These are phyloP conservation scores for Cyclotella cryptica DNA, from an alignment of 108 stramenopile species.

Conservation along the genomic window DNA sequence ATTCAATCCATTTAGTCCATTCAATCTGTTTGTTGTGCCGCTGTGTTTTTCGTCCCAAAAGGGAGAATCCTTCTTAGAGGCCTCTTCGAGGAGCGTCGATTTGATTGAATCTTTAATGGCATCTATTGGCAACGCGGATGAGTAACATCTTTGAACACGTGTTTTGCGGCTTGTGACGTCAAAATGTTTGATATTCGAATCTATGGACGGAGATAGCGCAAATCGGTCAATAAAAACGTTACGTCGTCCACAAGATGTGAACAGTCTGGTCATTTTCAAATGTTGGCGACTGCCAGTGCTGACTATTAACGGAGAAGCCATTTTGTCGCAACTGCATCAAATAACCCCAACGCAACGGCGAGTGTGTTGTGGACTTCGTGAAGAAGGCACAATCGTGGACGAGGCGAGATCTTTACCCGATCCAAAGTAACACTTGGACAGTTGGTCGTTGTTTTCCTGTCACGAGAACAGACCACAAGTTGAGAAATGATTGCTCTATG, in stretches of 20 bases:
- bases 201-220: not conserved
- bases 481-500: too few relatives aligned
- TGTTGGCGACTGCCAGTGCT: not conserved
- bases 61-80: constrained; percentile 65
- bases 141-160: constrained; percentile 28
- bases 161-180: not conserved
- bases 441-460: too few relatives aligned
- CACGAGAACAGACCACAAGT: too few relatives aligned
- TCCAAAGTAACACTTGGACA: too few relatives aligned
- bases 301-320: not conserved
- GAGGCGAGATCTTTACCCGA: too few relatives aligned
- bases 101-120: constrained; percentile 75
- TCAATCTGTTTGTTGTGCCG: constrained; percentile 13
- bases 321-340: too few relatives aligned
- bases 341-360: too few relatives aligned
- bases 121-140: constrained; percentile 53
- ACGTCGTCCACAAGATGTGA: not conserved
- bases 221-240: not conserved
- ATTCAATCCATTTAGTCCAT: constrained; percentile 32
- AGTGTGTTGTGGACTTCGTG: too few relatives aligned
- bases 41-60: constrained; percentile 62
- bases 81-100: constrained; percentile 75
- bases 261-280: not conserved
- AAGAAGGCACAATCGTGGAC: too few relatives aligned
- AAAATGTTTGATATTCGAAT: not conserved